A percentile compares a stretch with the other conserved stretches of the same genome.
Conservation (phyloP, 202 grass and related monocot species). For the Setaria viridis region DNA sequence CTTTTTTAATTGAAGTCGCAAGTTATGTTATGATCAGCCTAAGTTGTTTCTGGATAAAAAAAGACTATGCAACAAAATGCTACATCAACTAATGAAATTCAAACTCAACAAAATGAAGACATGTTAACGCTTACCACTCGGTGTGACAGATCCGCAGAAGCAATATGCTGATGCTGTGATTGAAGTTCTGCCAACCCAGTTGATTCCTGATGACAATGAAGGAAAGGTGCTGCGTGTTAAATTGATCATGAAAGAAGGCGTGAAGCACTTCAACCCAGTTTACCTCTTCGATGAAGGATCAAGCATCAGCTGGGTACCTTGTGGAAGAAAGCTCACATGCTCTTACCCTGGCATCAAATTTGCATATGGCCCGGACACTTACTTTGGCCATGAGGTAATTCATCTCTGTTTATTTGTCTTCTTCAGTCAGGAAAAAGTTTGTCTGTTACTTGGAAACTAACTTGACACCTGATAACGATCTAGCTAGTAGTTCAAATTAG, state of each 20-base stretch:
- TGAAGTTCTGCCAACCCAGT: conserved; percentile 88
- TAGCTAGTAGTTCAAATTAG: conserved; percentile 14
- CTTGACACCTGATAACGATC: background rate
- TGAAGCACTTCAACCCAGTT: conserved; percentile 75
- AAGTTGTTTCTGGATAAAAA: conserved; percentile 15
- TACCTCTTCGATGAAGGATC: conserved; percentile 99
- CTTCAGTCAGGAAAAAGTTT: conserved; percentile 5
- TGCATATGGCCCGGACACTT: conserved; percentile 80
- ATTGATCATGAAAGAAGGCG: conserved; percentile 90
- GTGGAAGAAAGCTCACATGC: conserved; percentile 94
- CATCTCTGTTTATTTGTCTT: conserved; percentile 7
- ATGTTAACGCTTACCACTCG: conserved; percentile 30
- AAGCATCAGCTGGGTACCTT: conserved; percentile 88
- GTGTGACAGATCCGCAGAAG: conserved; percentile 87
- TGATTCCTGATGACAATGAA: conserved; percentile 91
- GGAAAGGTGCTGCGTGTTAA: conserved; percentile 91
- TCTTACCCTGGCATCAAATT: conserved; percentile 98
- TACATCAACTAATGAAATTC: conserved; percentile 28
- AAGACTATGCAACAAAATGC: conserved; percentile 17
- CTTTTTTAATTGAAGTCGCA: background rate
- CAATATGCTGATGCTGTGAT: conserved; percentile 91
- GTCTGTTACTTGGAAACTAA: conserved; percentile 25
- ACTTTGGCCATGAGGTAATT: conserved; percentile 89
- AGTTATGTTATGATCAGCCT: conserved; percentile 13
- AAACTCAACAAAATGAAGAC: conserved; percentile 27